Evolutionary conservation across 2,329 filamentous ascomycete genomes (phyloP).

Genomic region (Monosporascus cannonballus): DNA sequence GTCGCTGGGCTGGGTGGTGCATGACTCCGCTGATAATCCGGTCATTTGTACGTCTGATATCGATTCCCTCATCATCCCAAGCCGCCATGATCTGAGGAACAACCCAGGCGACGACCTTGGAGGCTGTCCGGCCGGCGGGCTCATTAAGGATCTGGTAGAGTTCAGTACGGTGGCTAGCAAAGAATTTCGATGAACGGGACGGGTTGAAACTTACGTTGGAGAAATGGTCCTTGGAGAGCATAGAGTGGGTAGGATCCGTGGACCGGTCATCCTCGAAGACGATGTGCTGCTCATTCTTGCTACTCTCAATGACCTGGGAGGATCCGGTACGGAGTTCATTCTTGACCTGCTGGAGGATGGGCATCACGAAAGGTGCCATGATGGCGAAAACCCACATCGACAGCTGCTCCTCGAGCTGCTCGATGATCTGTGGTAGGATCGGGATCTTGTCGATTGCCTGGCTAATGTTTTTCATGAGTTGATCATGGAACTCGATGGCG

Average conservation of each 20-base stretch:
- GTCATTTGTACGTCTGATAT: constrained; percentile 64
- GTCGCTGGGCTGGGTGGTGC: constrained; percentile 78
- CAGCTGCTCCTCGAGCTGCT: constrained; percentile 81
- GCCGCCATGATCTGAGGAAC: constrained; percentile 84
- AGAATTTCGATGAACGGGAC: neutral
- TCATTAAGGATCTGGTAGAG: constrained; percentile 66
- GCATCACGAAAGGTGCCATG: constrained; percentile 80
- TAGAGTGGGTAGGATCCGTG: constrained; percentile 85
- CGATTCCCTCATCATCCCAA: constrained; percentile 71
- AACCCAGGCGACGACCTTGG: constrained; percentile 73
- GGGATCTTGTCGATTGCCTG: constrained; percentile 80
- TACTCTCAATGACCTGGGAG: constrained; percentile 80
- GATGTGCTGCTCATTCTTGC: constrained; percentile 74
- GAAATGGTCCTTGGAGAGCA: constrained; percentile 95
- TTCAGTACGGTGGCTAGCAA: constrained; percentile 3
- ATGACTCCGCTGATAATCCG: constrained; percentile 78
- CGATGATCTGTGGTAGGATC: constrained; percentile 74
- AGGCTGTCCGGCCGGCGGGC: constrained; percentile 75
- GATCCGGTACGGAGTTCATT: constrained; percentile 80
- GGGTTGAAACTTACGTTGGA: constrained; percentile 54
- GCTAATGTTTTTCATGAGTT: constrained; percentile 73
- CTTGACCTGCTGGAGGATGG: constrained; percentile 82
- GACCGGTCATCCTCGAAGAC: constrained; percentile 76
- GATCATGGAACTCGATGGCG: constrained; percentile 84
- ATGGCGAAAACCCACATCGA: constrained; percentile 89